phyloP scores from a whole-genome alignment of 2,329 filamentous ascomycete species.

The Cytospora paraplurivora region DNA sequence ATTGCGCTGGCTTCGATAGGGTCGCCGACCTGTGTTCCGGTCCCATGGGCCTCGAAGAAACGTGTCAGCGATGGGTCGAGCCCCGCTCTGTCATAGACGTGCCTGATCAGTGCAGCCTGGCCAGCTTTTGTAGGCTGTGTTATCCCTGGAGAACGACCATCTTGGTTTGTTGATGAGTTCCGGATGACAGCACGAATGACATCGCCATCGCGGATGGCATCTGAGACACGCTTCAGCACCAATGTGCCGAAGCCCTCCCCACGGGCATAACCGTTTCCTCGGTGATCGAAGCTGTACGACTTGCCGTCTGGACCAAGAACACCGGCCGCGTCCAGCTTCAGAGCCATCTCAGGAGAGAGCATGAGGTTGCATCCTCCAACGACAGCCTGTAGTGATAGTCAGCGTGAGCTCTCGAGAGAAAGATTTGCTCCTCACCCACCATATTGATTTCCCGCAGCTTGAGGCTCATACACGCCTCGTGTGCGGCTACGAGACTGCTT shows the following conservation, averaged over 20 bases:
- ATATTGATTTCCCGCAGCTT: slow-evolving; percentile 21
- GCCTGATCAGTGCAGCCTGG: slow-evolving; percentile 39
- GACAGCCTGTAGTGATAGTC: slow-evolving; percentile 29
- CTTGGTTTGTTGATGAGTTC: slow-evolving; percentile 37
- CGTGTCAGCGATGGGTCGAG: slow-evolving; percentile 36
- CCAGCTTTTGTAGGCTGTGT: slow-evolving; percentile 38
- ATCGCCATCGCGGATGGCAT: slow-evolving; percentile 48
- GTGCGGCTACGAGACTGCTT: slow-evolving; percentile 39
- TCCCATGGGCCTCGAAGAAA: slow-evolving; percentile 31
- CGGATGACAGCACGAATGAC: slow-evolving; percentile 45
- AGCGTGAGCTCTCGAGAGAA: slow-evolving; percentile 15
- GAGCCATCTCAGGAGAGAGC: slow-evolving; percentile 28
- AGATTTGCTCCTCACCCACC: slow-evolving; percentile 35
- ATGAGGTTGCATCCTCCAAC: slow-evolving; percentile 34
- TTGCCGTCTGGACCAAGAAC: slow-evolving; percentile 30
- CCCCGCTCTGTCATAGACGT: slow-evolving; percentile 37
- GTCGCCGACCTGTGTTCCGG: slow-evolving; percentile 27
- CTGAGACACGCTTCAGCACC: slow-evolving; percentile 51
- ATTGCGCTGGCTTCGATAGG: slow-evolving; percentile 56
- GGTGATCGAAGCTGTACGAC: slow-evolving; percentile 41
- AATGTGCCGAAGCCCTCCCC: slow-evolving; percentile 55
- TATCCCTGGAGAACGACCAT: slow-evolving; percentile 36
- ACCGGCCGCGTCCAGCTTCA: slow-evolving; percentile 28
- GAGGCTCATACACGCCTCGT: slow-evolving; percentile 22
- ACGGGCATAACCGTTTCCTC: slow-evolving; percentile 52